A percentile compares a stretch with the other conserved stretches of the same genome.
These are phyloP conservation scores for Salix brachista DNA, from an alignment of 345 rosid species.

Conservation along the genomic window DNA sequence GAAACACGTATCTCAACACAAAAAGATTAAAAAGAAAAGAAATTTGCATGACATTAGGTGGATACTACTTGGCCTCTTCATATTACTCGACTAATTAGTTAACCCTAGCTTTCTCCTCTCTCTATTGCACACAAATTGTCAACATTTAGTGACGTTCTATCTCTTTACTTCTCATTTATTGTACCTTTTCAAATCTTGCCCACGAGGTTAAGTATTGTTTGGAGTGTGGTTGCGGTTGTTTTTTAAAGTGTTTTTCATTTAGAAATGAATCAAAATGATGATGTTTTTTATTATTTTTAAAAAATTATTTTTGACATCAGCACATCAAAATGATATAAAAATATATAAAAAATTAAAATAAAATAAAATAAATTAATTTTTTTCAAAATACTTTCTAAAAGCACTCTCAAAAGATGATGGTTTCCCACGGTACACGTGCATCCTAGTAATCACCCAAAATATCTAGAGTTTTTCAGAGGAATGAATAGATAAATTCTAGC, in stretches of 20 bases:
- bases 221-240: too few species aligned
- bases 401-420: not conserved
- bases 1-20: too few species aligned
- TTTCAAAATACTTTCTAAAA: too few species aligned
- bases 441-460: not conserved
- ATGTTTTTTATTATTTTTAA: too few species aligned
- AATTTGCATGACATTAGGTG: too few species aligned
- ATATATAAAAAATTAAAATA: too few species aligned
- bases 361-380: too few species aligned
- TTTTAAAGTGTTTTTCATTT: too few species aligned
- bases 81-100: not conserved
- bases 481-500: constrained; percentile 1
- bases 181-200: constrained; percentile 8
- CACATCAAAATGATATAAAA: too few species aligned
- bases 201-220: not conserved
- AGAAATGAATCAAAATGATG: too few species aligned
- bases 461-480: not conserved
- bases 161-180: not conserved
- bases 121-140: not conserved
- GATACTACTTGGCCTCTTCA: not conserved
- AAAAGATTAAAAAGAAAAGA: too few species aligned
- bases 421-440: not conserved
- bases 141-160: not conserved
- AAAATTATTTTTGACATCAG: too few species aligned
- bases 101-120: not conserved